Evolutionary conservation across 495 filamentous ascomycete species (phyloP).

Genomic region (Ascobolus immersus): DNA sequence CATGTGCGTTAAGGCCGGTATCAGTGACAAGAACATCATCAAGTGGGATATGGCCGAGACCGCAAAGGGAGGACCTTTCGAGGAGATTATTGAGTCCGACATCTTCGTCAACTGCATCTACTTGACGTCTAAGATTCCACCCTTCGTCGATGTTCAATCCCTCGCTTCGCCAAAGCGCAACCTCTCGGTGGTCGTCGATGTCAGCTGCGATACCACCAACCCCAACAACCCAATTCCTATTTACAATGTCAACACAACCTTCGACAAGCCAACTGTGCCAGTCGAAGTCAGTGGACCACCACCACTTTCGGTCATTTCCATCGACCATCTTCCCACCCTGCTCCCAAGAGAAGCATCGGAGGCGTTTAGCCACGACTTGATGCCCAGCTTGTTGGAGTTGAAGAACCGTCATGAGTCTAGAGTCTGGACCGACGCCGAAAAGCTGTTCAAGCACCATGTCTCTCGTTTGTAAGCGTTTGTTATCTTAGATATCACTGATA

Average conservation of each 20-base stretch:
- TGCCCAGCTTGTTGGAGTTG: conserved; percentile 54
- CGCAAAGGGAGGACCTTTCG: conserved; percentile 57
- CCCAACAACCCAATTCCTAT: conserved; percentile 60
- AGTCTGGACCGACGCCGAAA: conserved; percentile 66
- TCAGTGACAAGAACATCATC: conserved; percentile 46
- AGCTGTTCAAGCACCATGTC: conserved; percentile 67
- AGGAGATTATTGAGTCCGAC: conserved; percentile 52
- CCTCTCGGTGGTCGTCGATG: conserved; percentile 71
- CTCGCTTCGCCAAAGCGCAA: conserved; percentile 42
- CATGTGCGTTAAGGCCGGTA: conserved; percentile 46
- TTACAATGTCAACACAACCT: conserved; percentile 58
- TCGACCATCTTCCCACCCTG: conserved; percentile 74
- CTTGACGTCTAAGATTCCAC: conserved; percentile 39
- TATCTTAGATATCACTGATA: no score
- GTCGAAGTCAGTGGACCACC: conserved; percentile 33
- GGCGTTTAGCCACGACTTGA: conserved; percentile 52
- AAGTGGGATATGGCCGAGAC: conserved; percentile 93
- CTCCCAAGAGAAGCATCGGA: conserved; percentile 72
- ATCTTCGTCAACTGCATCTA: conserved; percentile 93
- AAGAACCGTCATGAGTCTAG: conserved; percentile 43
- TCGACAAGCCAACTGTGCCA: conserved; percentile 57
- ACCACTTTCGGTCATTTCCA: conserved; percentile 52
- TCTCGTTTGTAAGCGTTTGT: conserved; percentile 45
- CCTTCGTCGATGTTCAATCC: conserved; percentile 46
- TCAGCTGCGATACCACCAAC: conserved; percentile 53